Percentiles rank a stretch among this genome's conserved stretches.
These are phyloP conservation scores for Malus domestica DNA, from an alignment of 306 rosid genomes.

Conservation along the genomic window ASM211411v1 NC_041789.1:30249501-30250000, in stretches of 20 bases:
- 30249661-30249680: not conserved
- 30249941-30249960: no score
- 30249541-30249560: conserved; percentile 9
- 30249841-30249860: not conserved
- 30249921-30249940: no score
- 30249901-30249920: no score
- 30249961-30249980: no score
- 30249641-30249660: conserved; percentile 31
- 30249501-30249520: conserved; percentile 11
- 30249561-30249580: conserved; percentile 28
- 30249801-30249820: conserved; percentile 12
- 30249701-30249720: not conserved
- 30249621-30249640: conserved; percentile 38
- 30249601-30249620: conserved; percentile 42
- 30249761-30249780: conserved; percentile 8
- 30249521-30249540: conserved; percentile 6
- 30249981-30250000: no score
- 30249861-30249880: not conserved
- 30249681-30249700: not conserved
- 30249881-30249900: not conserved
- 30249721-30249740: not conserved
- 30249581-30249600: conserved; percentile 24
- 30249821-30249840: not conserved
- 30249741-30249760: conserved; percentile 7
- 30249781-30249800: conserved; percentile 5